A percentile compares a stretch with the other conserved stretches of the same genome.
These are phyloP conservation scores for Thielaviopsis ethacetica DNA, from an alignment of 2,329 filamentous ascomycete species.

Conservation along the genomic window DNA sequence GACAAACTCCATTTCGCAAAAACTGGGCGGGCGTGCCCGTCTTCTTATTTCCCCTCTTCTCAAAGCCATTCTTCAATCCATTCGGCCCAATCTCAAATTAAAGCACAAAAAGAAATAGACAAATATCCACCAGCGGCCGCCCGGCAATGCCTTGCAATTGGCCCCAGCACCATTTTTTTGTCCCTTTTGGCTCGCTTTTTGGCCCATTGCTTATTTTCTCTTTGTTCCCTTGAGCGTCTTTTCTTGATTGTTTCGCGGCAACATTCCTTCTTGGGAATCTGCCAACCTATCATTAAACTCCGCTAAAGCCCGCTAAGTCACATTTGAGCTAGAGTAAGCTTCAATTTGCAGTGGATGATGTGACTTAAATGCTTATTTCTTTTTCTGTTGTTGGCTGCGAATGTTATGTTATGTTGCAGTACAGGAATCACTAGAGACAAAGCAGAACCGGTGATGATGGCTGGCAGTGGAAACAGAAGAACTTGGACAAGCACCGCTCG, in stretches of 20 bases:
- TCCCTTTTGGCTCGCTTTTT: not conserved
- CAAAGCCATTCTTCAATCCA: no score
- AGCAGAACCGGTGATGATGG: no score
- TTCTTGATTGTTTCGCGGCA: not conserved
- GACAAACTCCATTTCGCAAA: no score
- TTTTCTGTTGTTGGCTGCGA: no score
- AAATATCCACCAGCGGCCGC: no score
- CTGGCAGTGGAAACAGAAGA: not conserved
- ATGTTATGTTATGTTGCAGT: no score
- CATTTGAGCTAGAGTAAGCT: not conserved
- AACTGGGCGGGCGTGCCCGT: no score
- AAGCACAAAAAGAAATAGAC: no score
- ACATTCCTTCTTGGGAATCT: not conserved
- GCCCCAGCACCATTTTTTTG: not conserved
- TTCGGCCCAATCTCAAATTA: no score
- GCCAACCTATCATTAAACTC: not conserved
- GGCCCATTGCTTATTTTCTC: not conserved
- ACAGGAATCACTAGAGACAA: no score
- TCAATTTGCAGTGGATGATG: not conserved
- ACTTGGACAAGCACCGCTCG: not conserved
- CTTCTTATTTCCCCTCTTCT: no score
- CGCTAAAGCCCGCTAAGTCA: not conserved
- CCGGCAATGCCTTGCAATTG: not conserved
- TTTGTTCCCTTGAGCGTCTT: not conserved
- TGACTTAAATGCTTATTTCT: not conserved